phyloP scores from a whole-genome alignment of 2,329 filamentous ascomycete species.

The Aspergillus sclerotialis region DNA sequence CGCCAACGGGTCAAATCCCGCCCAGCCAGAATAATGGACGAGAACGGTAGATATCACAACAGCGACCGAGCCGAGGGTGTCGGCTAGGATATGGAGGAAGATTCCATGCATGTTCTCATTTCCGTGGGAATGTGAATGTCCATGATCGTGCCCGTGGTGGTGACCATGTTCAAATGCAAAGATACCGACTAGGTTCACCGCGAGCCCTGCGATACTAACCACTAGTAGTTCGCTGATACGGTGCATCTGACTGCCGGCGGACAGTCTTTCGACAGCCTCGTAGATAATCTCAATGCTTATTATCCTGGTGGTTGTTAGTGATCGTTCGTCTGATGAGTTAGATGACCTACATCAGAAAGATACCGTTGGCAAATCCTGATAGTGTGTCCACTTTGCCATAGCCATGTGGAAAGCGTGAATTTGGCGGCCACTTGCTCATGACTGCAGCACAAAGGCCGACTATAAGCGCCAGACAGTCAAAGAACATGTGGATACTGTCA shows the following conservation, averaged over 20 bases:
- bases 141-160: conserved; percentile 44
- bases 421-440: conserved; percentile 94
- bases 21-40: conserved; percentile 82
- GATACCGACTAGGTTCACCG: conserved; percentile 90
- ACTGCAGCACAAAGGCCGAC: conserved; percentile 89
- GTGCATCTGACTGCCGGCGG: conserved; percentile 76
- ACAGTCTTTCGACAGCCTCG: conserved; percentile 81
- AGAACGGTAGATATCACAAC: conserved; percentile 88
- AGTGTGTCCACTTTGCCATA: conserved; percentile 96
- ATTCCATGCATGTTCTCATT: conserved; percentile 99
- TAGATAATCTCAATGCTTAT: conserved; percentile 95
- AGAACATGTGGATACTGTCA: conserved; percentile 99
- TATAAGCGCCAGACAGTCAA: conserved; percentile 87
- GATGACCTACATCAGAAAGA: conserved; percentile 71
- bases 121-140: conserved; percentile 51
- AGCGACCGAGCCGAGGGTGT: conserved; percentile 87
- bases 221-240: conserved; percentile 79
- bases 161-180: conserved; percentile 68
- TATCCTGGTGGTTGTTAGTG: conserved; percentile 49
- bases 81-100: conserved; percentile 89
- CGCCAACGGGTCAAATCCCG: conserved; percentile 89
- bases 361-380: conserved; percentile 91
- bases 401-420: conserved; percentile 81
- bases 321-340: neutral
- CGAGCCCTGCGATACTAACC: conserved; percentile 76